These are phyloP conservation scores for Alternaria hordeiaustralica DNA, from an alignment of 2,329 filamentous ascomycete genomes.

Conservation along the genomic window DNA sequence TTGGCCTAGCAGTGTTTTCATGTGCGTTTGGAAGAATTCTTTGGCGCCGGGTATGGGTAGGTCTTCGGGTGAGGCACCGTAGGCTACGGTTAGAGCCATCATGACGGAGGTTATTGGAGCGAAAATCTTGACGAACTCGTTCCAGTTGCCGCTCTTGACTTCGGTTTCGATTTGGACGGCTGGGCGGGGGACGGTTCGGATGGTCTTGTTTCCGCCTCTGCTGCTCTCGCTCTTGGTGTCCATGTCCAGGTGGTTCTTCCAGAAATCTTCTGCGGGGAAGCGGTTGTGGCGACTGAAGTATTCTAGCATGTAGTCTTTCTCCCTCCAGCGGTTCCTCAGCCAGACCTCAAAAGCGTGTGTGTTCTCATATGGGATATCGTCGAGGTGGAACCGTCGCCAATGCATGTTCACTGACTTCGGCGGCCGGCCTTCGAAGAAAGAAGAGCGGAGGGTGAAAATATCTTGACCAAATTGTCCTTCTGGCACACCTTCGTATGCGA, in stretches of 20 bases:
- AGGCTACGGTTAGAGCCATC: constrained; percentile 55
- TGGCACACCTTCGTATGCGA: constrained; percentile 91
- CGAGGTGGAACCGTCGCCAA: constrained; percentile 84
- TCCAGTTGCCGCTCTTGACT: constrained; percentile 58
- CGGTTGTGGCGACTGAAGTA: constrained; percentile 75
- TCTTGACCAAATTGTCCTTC: constrained; percentile 80
- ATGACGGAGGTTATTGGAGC: constrained; percentile 59
- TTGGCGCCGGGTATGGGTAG: constrained; percentile 43
- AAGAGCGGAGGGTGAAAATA: constrained; percentile 84
- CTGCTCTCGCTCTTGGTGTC: constrained; percentile 33
- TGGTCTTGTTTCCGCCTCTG: constrained; percentile 43
- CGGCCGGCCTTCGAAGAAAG: constrained; percentile 85
- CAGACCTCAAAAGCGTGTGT: constrained; percentile 79
- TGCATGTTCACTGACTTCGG: constrained; percentile 97
- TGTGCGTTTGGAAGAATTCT: constrained; percentile 45
- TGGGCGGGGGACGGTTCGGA: constrained; percentile 39
- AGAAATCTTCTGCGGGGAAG: constrained; percentile 73
- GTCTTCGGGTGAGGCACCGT: constrained; percentile 48
- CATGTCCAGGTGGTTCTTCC: constrained; percentile 51
- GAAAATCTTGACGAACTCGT: constrained; percentile 60
- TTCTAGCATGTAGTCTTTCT: constrained; percentile 90
- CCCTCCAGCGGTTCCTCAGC: constrained; percentile 85
- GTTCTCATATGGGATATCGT: constrained; percentile 80
- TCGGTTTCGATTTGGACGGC: constrained; percentile 57
- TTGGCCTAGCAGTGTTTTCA: constrained; percentile 38